Evolutionary conservation across 2,329 filamentous ascomycete genomes (phyloP).

Genomic region (Hypomyces rosellus): DNA sequence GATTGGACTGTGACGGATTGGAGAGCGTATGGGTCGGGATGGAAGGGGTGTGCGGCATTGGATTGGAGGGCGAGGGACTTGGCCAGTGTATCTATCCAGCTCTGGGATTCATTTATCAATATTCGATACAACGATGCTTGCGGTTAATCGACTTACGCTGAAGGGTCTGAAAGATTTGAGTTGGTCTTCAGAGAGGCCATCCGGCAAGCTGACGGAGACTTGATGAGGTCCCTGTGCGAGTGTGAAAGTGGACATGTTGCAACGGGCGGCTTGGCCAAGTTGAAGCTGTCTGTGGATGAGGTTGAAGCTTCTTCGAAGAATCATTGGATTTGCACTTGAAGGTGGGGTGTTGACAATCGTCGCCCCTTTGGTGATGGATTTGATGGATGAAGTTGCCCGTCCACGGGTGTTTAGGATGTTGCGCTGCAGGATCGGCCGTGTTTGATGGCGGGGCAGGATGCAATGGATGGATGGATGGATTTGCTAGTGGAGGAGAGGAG

Average conservation of each 20-base stretch:
- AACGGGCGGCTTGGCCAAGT: not conserved
- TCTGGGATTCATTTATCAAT: constrained; percentile 23
- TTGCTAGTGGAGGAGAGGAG: no score
- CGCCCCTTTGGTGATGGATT: no score
- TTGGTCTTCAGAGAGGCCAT: constrained; percentile 35
- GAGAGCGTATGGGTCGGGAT: constrained; percentile 46
- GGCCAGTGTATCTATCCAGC: constrained; percentile 43
- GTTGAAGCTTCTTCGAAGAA: no score
- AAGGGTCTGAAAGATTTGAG: constrained; percentile 42
- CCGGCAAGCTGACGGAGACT: constrained; percentile 35
- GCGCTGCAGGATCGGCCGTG: no score
- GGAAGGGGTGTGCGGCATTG: constrained; percentile 43
- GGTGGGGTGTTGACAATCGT: no score
- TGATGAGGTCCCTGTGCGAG: constrained; percentile 11
- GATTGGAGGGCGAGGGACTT: constrained; percentile 41
- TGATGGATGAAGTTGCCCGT: no score
- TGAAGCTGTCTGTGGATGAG: no score
- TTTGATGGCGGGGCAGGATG: no score
- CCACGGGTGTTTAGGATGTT: no score
- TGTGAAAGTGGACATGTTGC: constrained; percentile 9
- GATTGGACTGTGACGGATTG: constrained; percentile 46
- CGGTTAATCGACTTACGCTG: constrained; percentile 26
- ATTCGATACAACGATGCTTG: no score
- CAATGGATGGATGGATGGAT: no score
- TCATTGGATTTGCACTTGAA: no score